These are phyloP conservation scores for Capsicum pubescens DNA, from an alignment of 257 asterid species.

Conservation along the genomic window DNA sequence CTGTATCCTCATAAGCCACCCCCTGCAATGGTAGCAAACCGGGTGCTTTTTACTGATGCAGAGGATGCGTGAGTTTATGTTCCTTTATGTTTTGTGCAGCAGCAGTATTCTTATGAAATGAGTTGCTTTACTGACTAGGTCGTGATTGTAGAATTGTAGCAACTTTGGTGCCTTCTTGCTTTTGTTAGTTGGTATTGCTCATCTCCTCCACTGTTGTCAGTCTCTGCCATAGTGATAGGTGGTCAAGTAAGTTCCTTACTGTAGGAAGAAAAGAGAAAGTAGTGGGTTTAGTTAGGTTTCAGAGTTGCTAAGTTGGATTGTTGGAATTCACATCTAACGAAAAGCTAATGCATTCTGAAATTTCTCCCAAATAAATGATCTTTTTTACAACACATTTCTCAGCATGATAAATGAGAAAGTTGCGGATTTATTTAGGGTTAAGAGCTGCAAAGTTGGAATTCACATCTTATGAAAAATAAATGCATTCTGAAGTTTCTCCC, in stretches of 20 bases:
- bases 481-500: constrained; percentile 3
- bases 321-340: not conserved
- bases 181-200: constrained; percentile 22
- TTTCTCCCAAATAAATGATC: not conserved
- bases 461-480: not conserved
- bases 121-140: constrained; percentile 21
- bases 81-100: constrained; percentile 40
- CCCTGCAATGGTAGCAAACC: constrained; percentile 69
- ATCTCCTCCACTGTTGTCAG: not conserved
- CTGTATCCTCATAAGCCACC: constrained; percentile 97
- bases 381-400: not conserved
- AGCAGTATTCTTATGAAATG: not conserved
- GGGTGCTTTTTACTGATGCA: constrained; percentile 92
- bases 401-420: not conserved
- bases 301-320: not conserved
- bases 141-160: not conserved
- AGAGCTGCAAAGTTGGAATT: constrained; percentile 18
- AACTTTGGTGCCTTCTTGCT: constrained; percentile 18
- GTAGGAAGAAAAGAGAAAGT: constrained; percentile 18
- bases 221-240: constrained; percentile 16
- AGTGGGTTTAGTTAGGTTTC: too few relatives aligned
- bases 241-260: not conserved
- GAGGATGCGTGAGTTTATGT: constrained; percentile 97
- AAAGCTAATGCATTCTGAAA: constrained; percentile 16
- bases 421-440: not conserved